These are phyloP conservation scores for Cephaloascus albidus DNA, from an alignment of 805 yeast species.

Conservation along the genomic window DNA sequence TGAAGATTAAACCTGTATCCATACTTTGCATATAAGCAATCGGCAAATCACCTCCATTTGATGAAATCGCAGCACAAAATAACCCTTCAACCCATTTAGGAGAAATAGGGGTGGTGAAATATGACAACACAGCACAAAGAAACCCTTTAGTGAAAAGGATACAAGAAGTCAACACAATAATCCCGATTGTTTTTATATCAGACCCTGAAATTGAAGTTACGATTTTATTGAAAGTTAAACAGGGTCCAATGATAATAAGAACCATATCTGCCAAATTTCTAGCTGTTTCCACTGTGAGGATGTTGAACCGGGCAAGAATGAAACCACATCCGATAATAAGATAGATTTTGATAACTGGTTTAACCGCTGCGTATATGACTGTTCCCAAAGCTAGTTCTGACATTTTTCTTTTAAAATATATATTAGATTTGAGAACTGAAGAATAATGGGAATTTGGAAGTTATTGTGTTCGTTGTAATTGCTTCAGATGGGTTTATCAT, in stretches of 20 bases:
- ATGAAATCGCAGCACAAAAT: conserved; percentile 59
- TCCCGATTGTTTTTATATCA: conserved; percentile 64
- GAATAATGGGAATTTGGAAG: too few relatives aligned
- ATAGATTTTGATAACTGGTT: conserved; percentile 71
- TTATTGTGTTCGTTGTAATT: too few relatives aligned
- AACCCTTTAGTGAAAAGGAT: conserved; percentile 44
- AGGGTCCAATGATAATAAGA: conserved; percentile 55
- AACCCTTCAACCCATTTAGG: conserved; percentile 66
- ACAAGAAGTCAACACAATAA: conserved; percentile 39
- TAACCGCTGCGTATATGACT: conserved; percentile 50
- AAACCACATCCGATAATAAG: conserved; percentile 64
- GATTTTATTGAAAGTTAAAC: conserved; percentile 54
- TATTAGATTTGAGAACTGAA: too few relatives aligned
- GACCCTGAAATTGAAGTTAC: conserved; percentile 50
- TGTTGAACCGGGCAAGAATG: conserved; percentile 44
- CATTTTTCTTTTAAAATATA: not conserved
- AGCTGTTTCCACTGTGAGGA: conserved; percentile 53
- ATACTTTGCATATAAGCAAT: conserved; percentile 68
- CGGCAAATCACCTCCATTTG: conserved; percentile 70
- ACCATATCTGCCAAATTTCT: conserved; percentile 57
- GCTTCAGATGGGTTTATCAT: too few relatives aligned
- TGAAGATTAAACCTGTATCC: conserved; percentile 32
- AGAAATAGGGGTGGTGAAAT: conserved; percentile 34
- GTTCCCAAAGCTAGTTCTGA: conserved; percentile 10
- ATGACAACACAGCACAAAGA: conserved; percentile 27